phyloP scores from a whole-genome alignment of 257 asterid genomes.

The Catharanthus roseus region DNA sequence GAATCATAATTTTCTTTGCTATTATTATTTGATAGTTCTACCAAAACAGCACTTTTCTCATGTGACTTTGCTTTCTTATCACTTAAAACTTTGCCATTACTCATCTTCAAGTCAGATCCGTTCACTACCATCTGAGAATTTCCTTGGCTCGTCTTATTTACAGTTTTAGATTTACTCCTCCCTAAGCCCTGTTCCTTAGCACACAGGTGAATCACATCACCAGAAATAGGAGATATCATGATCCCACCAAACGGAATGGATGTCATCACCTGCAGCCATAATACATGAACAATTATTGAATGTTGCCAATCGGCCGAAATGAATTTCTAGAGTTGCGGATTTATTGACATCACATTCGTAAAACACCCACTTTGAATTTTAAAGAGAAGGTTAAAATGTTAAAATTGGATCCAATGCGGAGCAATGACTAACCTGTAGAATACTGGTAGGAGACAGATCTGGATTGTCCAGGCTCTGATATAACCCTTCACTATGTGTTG shows the following conservation, averaged over 20 bases:
- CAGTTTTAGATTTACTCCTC: slow-evolving; percentile 36
- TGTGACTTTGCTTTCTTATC: slow-evolving; percentile 37
- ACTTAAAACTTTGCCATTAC: slow-evolving; percentile 36
- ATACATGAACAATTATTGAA: slow-evolving; percentile 13
- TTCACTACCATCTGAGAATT: slow-evolving; percentile 33
- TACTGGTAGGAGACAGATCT: slow-evolving; percentile 79
- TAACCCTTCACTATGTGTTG: slow-evolving; percentile 49
- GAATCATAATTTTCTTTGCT: slow-evolving; percentile 14
- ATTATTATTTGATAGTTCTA: slow-evolving; percentile 28
- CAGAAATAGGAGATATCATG: slow-evolving; percentile 72
- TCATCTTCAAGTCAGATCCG: slow-evolving; percentile 47
- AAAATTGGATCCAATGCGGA: slow-evolving; percentile 14
- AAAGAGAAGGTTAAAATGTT: too few relatives aligned
- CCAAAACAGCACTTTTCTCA: slow-evolving; percentile 29
- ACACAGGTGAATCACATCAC: slow-evolving; percentile 43
- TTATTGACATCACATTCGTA: too few relatives aligned
- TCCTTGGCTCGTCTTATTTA: slow-evolving; percentile 30
- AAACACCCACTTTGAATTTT: too few relatives aligned
- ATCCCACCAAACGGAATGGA: slow-evolving; percentile 40
- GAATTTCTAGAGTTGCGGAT: too few relatives aligned
- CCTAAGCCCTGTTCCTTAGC: slow-evolving; percentile 41
- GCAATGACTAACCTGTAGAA: slow-evolving; percentile 68
- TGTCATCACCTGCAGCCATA: slow-evolving; percentile 76
- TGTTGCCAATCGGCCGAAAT: too few relatives aligned
- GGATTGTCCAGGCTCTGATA: slow-evolving; percentile 39